Percentiles rank a stretch among this genome's conserved stretches.
Conservation (phyloP, 2,329 filamentous ascomycete genomes). For the Xylaria sp. region DNA sequence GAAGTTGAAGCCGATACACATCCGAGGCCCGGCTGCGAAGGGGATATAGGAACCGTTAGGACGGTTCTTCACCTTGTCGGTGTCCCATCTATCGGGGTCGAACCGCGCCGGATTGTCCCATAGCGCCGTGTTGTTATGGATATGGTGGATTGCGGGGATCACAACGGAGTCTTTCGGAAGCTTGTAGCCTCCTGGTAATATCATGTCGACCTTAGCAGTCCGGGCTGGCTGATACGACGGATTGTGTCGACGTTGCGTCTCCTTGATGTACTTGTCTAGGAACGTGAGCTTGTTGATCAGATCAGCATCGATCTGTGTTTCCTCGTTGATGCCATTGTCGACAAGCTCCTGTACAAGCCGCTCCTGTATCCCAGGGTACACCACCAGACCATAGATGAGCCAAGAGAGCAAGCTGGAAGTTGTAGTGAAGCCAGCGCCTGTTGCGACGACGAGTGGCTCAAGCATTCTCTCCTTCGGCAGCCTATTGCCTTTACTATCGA, state of each 20-base stretch:
- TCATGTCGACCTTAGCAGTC: conserved; percentile 64
- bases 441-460: conserved; percentile 60
- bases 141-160: conserved; percentile 63
- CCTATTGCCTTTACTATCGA: conserved; percentile 65
- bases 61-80: conserved; percentile 62
- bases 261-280: conserved; percentile 69
- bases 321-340: conserved; percentile 57
- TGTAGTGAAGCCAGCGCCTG: conserved; percentile 70
- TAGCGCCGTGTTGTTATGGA: conserved; percentile 63
- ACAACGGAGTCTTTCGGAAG: conserved; percentile 63
- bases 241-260: conserved; percentile 69
- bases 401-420: conserved; percentile 68
- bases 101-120: conserved; percentile 70
- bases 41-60: conserved; percentile 65
- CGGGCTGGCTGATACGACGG: conserved; percentile 70
- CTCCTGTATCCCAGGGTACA: conserved; percentile 66
- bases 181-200: conserved; percentile 69
- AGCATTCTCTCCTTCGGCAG: conserved; percentile 58
- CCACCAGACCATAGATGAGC: conserved; percentile 65
- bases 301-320: conserved; percentile 60
- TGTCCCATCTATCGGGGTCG: conserved; percentile 70
- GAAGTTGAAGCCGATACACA: conserved; percentile 74
- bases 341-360: conserved; percentile 68
- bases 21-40: conserved; percentile 66
- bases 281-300: conserved; percentile 60